phyloP scores from a whole-genome alignment of 2,329 filamentous ascomycete species.

The Phialocephala subalpina region DNA sequence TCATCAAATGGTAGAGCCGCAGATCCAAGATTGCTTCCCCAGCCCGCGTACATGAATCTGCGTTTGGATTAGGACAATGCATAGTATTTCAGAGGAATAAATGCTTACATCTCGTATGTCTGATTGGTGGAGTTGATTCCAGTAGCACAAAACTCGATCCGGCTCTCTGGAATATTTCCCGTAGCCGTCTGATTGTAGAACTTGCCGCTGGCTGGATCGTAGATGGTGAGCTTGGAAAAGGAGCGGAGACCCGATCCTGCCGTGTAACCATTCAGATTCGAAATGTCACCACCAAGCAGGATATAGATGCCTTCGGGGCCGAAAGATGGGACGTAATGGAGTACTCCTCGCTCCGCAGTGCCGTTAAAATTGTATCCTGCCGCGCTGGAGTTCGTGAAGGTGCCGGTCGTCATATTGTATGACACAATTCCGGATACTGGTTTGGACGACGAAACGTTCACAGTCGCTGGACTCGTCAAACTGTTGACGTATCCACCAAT shows the following conservation, averaged over 20 bases:
- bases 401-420: slow-evolving; percentile 20
- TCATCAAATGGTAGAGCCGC: slow-evolving; percentile 22
- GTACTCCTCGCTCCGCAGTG: slow-evolving; percentile 16
- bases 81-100: background rate
- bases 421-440: slow-evolving; percentile 19
- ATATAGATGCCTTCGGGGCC: slow-evolving; percentile 20
- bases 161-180: slow-evolving; percentile 26
- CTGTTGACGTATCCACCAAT: slow-evolving; percentile 19
- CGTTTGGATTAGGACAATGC: background rate
- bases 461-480: slow-evolving; percentile 16
- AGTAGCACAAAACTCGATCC: slow-evolving; percentile 26
- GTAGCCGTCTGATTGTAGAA: slow-evolving; percentile 27
- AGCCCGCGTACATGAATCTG: slow-evolving; percentile 29
- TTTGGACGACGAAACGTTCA: slow-evolving; percentile 3
- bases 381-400: slow-evolving; percentile 25
- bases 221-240: slow-evolving; percentile 26
- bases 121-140: slow-evolving; percentile 22
- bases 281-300: slow-evolving; percentile 18
- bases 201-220: slow-evolving; percentile 19
- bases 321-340: slow-evolving; percentile 25
- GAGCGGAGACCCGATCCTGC: slow-evolving; percentile 7
- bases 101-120: slow-evolving; percentile 30
- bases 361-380: slow-evolving; percentile 18
- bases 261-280: slow-evolving; percentile 10
- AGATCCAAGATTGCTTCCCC: slow-evolving; percentile 15